These are phyloP conservation scores for Mortierella sp. DNA, from an alignment of 371 early-diverging fungal species.

Conservation along the genomic window DNA sequence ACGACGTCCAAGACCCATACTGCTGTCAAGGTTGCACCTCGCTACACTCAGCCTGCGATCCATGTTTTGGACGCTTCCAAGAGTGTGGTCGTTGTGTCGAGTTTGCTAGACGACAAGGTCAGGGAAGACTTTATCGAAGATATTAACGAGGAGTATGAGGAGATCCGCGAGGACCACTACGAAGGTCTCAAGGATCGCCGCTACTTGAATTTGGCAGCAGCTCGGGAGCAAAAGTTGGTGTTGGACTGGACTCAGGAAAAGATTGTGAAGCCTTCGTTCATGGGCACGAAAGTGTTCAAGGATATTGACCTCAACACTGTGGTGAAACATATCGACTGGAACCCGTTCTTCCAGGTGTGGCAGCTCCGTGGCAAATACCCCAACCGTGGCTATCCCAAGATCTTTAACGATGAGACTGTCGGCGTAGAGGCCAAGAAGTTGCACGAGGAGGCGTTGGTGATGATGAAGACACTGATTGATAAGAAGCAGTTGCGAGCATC, in stretches of 20 bases:
- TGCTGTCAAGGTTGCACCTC: conserved; percentile 94
- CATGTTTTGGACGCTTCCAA: conserved; percentile 87
- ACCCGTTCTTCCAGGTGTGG: conserved; percentile 97
- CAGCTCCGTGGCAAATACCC: conserved; percentile 95
- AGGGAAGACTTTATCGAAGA: conserved; percentile 87
- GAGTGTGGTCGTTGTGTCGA: conserved; percentile 84
- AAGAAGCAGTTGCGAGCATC: conserved; percentile 75
- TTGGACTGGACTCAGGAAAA: conserved; percentile 77
- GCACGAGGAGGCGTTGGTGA: conserved; percentile 83
- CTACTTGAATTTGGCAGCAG: conserved; percentile 74
- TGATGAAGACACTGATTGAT: conserved; percentile 82
- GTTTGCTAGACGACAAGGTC: conserved; percentile 79
- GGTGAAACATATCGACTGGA: conserved; percentile 91
- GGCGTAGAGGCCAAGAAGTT: conserved; percentile 92
- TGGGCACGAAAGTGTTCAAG: conserved; percentile 84
- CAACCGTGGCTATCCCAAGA: conserved; percentile 95
- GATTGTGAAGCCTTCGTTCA: conserved; percentile 80
- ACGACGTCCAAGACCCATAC: conserved; percentile 96
- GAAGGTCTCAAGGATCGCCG: conserved; percentile 88
- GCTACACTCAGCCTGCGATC: conserved; percentile 76
- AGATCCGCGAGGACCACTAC: conserved; percentile 93
- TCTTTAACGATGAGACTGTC: conserved; percentile 92
- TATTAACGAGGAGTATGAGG: conserved; percentile 91
- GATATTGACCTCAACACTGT: conserved; percentile 78
- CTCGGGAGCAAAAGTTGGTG: conserved; percentile 69